Base-by-base conservation (phyloP, 768 basidiomycete species). In the Amanita brunnescens region DNA sequence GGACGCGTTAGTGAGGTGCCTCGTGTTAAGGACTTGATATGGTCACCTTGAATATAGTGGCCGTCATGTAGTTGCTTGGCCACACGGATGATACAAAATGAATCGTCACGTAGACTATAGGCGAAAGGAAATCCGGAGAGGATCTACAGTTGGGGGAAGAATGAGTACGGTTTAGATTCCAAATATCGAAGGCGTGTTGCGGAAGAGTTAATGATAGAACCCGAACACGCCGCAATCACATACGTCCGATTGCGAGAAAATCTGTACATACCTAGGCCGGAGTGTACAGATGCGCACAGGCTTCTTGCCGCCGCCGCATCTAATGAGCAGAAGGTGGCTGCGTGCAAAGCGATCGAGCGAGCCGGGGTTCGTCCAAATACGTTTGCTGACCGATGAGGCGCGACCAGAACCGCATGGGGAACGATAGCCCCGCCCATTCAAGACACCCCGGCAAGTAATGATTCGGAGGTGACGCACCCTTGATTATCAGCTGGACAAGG, bases 21-120 rank as follows among this genome's bases (percentile, higher is more conserved):
- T 77, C 74, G 55, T 67, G 71, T 59, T 74, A 70, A 57, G 74
- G 72, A 63, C 64, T 61, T 58, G 77, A 66, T 52, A 65, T 65
- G 57, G 69, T 62, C 44, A 64, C 58, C 53, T 74, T 68, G 44
- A 71, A 59, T 47, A 73, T 64, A 47, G 73, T 69, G 42, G 70
- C 62, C 51, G 74, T 72, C 79, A 80, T 79, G 65, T 63, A 41
- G 32, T 24, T 20, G 40, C 37, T 26, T 20, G 37, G 37, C 12
- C 33, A n/a, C n/a, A 29, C 21, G 45, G 7, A 29, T 26, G 24
- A 44, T 52, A 29, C 32, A 35, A 41, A n/a, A 26, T 10, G 16
- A 5, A 21, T 6, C 7, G 32, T 44, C 32, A 52, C 30, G 43
- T 35, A 7, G 16, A 24, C 16, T 14, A 24, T 14, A 30, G 30